Evolutionary conservation across 495 filamentous ascomycete species (phyloP), one percentile per base, ranked within the genome.

Genomic region (Aspergillus cavernicola): DNA sequence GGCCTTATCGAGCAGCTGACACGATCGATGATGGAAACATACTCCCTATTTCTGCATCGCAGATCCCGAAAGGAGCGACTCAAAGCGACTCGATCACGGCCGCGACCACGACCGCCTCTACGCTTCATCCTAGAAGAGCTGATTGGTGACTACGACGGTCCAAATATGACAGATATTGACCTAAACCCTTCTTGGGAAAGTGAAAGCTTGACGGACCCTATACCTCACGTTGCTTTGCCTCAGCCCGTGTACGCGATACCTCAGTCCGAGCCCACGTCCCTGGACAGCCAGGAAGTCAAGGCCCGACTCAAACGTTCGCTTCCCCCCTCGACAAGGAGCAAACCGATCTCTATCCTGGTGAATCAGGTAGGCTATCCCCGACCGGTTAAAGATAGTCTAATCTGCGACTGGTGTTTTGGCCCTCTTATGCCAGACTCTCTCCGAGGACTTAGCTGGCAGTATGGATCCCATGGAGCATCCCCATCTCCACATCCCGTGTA

Each of bases 361-460:
- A 50, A 50, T 28, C 47, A 50, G 3, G 35, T 19, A 15, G 6
- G 24, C 1, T 50, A 50, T 16, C 47, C 47, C 13, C 47, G 35
- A n/a, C 35, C 47, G 13, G 35, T 9, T 3, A 39, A 29, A 40
- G 35, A 28, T 1, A 50, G 47, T 31, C n/a, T 50, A 1, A 29
- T 19, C 12, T 50, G 47, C 16, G 23, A 50, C 11, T 50, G 47
- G 47, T 50, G 47, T 28, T 40, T 50, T 24, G 11, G 12, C 2
- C 47, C 47, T 29, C 35, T 50, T 7, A 8, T 22, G 6, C 20
- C 47, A 3, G 47, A 29, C n/a, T 18, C 20, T n/a, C 35, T 28
- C 12, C 33, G 38, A 0, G 35, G n/a, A 19, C 23, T 11, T 9
- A 39, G 12, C 8, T 50, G 47, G 47, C 20, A 42, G 49, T 51